Percentiles rank a stretch among this genome's conserved stretches.
These are phyloP conservation scores for Carex arenaria DNA, from an alignment of 202 grass and related monocot genomes.

Conservation along the genomic window DNA sequence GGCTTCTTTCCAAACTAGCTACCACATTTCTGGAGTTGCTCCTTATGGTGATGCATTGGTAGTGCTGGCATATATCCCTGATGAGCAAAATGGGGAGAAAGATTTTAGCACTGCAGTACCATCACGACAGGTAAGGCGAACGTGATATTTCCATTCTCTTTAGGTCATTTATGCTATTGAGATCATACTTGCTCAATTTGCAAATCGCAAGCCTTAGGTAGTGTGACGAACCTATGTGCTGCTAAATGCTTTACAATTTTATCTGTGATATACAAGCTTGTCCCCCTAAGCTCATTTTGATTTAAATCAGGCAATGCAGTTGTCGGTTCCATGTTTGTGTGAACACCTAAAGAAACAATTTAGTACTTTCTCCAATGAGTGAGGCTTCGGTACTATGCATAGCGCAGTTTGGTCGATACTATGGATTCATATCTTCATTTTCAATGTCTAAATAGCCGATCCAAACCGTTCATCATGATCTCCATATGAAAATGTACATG, in stretches of 20 bases:
- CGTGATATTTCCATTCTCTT: slow-evolving; percentile 12
- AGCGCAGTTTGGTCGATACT: too few species aligned
- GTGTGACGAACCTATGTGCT: background rate
- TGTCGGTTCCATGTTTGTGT: background rate
- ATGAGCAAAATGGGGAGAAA: slow-evolving; percentile 65
- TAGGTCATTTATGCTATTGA: background rate
- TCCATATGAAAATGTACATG: too few species aligned
- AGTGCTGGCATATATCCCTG: slow-evolving; percentile 82
- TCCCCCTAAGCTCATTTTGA: background rate
- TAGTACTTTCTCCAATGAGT: background rate
- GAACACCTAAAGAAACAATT: background rate
- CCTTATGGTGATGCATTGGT: slow-evolving; percentile 93
- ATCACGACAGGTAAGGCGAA: slow-evolving; percentile 62
- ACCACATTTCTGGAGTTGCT: slow-evolving; percentile 92
- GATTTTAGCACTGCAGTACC: slow-evolving; percentile 41
- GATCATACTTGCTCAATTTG: background rate
- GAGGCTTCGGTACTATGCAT: too few species aligned
- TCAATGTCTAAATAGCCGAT: too few species aligned
- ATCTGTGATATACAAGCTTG: background rate
- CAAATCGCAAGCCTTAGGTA: background rate
- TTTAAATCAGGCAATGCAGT: background rate
- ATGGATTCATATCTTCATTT: too few species aligned
- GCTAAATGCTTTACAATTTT: background rate
- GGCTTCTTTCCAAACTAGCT: slow-evolving; percentile 88
- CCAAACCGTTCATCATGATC: too few species aligned